These are phyloP conservation scores for Xylariaceae sp. DNA, from an alignment of 2,329 filamentous ascomycete genomes.

Conservation along the genomic window DNA sequence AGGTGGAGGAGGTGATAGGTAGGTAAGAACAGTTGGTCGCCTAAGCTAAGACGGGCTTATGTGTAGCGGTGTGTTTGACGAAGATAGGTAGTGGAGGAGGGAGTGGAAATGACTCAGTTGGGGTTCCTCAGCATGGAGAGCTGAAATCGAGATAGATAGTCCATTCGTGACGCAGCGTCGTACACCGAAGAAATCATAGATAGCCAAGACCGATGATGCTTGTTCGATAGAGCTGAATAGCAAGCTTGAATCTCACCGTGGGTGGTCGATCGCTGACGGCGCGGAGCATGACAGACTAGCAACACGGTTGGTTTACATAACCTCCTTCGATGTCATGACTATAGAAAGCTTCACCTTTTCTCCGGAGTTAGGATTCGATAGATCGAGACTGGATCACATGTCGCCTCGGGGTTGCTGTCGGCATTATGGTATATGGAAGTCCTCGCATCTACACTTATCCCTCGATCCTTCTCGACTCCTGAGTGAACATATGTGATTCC, in stretches of 20 bases:
- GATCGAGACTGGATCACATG: no score
- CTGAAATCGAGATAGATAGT: background rate
- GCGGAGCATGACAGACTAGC: background rate
- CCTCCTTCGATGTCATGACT: background rate
- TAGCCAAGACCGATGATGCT: background rate
- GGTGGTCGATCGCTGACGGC: background rate
- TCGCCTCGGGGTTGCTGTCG: background rate
- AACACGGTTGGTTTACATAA: background rate
- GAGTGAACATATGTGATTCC: background rate
- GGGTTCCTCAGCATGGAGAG: no score
- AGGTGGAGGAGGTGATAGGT: background rate
- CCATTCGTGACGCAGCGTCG: background rate
- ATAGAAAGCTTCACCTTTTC: no score
- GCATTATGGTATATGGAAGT: background rate
- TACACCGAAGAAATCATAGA: background rate
- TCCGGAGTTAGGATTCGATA: no score
- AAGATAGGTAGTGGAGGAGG: background rate
- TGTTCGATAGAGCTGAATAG: background rate
- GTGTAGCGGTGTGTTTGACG: background rate
- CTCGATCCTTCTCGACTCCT: background rate
- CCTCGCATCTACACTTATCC: background rate
- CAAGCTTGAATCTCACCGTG: background rate
- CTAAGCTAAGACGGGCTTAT: background rate
- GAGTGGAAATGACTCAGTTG: background rate
- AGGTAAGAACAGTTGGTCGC: background rate